A percentile compares a stretch with the other conserved stretches of the same genome.
Conservation (phyloP, 139 green algal genomes). For the Mesotaenium endlicherianum region DNA sequence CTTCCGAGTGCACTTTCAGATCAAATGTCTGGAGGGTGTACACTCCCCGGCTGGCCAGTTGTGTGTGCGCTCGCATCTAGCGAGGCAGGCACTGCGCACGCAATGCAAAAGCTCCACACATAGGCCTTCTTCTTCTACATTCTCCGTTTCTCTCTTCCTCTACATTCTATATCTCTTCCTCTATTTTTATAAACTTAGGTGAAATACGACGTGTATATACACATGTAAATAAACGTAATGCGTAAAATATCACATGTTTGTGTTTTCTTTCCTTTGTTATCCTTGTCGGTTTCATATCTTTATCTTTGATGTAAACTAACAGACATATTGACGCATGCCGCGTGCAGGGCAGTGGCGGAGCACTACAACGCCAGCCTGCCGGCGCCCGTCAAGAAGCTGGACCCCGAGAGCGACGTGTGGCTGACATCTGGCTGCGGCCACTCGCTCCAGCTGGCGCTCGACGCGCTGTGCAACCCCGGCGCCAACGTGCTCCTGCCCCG, state of each 20-base stretch:
- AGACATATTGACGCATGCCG: no score
- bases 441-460: slow-evolving; percentile 37
- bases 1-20: no score
- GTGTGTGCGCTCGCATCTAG: no score
- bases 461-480: slow-evolving; percentile 22
- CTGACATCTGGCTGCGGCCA: slow-evolving; percentile 50
- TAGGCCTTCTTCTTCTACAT: no score
- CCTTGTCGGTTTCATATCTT: not conserved
- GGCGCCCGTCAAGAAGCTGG: not conserved
- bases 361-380: not conserved
- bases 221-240: not conserved
- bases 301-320: not conserved
- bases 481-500: slow-evolving; percentile 50
- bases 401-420: slow-evolving; percentile 18
- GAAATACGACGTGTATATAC: no score
- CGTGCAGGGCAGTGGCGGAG: slow-evolving; percentile 16
- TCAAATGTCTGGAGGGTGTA: no score
- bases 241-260: not conserved
- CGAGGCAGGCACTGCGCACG: no score
- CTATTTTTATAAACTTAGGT: not conserved
- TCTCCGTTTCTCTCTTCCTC: no score
- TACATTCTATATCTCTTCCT: not conserved
- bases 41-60: no score
- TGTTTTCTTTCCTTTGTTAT: not conserved
- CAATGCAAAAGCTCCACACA: no score